Evolutionary conservation across 192 early-diverging fungal species (phyloP).

Genomic region (Coemansia aciculifera): DNA sequence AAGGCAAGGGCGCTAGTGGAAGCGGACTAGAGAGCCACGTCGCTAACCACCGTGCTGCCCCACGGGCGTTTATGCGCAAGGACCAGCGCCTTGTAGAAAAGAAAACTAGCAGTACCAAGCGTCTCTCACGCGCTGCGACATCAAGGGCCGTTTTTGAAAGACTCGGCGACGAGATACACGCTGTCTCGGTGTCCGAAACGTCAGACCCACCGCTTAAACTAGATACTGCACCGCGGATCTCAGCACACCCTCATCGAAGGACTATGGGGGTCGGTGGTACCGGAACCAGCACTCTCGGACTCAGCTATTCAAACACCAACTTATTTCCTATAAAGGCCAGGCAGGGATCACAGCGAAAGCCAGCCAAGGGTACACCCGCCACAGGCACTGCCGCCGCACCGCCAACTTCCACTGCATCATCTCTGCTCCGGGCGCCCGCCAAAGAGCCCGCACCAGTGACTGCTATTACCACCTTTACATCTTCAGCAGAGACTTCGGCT

Average conservation of each 20-base stretch:
- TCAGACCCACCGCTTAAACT: neutral
- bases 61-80: conserved; percentile 1
- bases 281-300: conserved; percentile 52
- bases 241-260: conserved; percentile 27
- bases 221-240: conserved; percentile 24
- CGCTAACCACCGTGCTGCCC: neutral
- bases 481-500: neutral
- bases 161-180: conserved; percentile 7
- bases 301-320: conserved; percentile 42
- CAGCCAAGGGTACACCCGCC: conserved; percentile 12
- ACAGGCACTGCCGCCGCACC: neutral
- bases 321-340: conserved; percentile 46
- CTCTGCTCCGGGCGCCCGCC: neutral
- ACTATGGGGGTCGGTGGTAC: conserved; percentile 56
- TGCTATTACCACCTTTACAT: neutral
- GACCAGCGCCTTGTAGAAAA: conserved; percentile 5
- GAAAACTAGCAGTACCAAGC: neutral
- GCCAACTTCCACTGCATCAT: neutral
- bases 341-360: conserved; percentile 15
- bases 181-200: neutral
- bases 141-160: conserved; percentile 10
- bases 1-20: neutral
- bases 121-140: neutral
- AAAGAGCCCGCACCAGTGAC: neutral
- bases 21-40: neutral